phyloP scores from a whole-genome alignment of 169 alveolate genomes.

The Plasmodium billcollinsi region DNA sequence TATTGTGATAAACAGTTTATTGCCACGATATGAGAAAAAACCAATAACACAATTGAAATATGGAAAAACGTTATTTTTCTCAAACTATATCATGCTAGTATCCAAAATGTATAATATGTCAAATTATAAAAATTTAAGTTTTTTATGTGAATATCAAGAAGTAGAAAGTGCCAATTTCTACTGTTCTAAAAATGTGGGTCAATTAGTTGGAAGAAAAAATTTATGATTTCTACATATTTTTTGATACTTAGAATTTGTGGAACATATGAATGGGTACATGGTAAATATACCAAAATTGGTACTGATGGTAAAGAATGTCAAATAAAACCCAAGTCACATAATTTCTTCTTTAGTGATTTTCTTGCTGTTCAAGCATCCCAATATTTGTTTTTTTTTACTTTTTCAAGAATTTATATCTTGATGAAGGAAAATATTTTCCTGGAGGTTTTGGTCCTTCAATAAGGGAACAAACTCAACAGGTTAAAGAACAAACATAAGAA shows the following conservation, averaged over 20 bases:
- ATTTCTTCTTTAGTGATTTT: no score
- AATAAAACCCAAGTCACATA: no score
- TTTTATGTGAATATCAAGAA: slow-evolving; percentile 42
- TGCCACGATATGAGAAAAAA: slow-evolving; percentile 32
- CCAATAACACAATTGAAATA: slow-evolving; percentile 37
- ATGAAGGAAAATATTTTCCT: neutral
- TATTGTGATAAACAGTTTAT: slow-evolving; percentile 21
- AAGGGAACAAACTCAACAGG: neutral
- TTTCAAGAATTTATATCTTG: no score
- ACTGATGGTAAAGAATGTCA: no score
- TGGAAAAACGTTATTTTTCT: slow-evolving; percentile 47
- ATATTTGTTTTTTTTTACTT: no score
- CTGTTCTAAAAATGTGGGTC: neutral
- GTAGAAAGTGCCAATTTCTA: slow-evolving; percentile 16
- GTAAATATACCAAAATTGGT: no score
- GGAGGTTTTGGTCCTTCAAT: neutral
- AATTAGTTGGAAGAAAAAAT: slow-evolving; percentile 36
- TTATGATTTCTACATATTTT: neutral
- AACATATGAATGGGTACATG: no score
- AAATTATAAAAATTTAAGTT: slow-evolving; percentile 31
- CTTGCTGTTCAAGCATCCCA: no score
- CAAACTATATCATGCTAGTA: slow-evolving; percentile 13
- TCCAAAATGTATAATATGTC: slow-evolving; percentile 4
- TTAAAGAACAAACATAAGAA: no score
- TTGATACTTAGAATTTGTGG: no score